Conservation (phyloP, 768 basidiomycete genomes). For the Tylopilus plumbeoviolaceoides region DNA sequence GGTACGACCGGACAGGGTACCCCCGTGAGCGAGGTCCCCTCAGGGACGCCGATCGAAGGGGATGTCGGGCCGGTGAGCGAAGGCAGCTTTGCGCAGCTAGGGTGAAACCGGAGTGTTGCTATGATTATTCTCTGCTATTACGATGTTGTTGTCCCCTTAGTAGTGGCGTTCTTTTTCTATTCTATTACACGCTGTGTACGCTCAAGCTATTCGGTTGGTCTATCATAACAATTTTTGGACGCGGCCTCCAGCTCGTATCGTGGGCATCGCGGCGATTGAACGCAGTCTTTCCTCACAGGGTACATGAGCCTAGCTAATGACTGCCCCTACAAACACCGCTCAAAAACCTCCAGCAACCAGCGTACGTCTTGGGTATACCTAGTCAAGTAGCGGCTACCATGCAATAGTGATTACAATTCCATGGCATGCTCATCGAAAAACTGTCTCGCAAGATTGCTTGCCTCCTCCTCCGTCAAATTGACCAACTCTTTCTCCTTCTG, state of each 20-base stretch:
- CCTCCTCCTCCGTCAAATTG: slow-evolving; percentile 6
- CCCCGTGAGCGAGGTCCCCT: slow-evolving; percentile 49
- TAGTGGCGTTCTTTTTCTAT: not conserved
- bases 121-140: slow-evolving; percentile 28
- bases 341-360: not conserved
- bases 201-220: slow-evolving; percentile 1
- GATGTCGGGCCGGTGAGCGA: slow-evolving; percentile 54
- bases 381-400: not conserved
- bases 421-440: slow-evolving; percentile 14
- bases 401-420: not conserved
- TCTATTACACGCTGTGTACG: slow-evolving; percentile 7
- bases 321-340: too few relatives aligned
- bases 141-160: slow-evolving; percentile 17
- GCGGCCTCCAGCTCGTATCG: not conserved
- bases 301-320: too few relatives aligned
- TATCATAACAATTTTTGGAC: slow-evolving; percentile 1
- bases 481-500: slow-evolving; percentile 11
- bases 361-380: not conserved
- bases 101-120: slow-evolving; percentile 20
- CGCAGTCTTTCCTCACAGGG: too few relatives aligned
- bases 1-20: slow-evolving; percentile 62
- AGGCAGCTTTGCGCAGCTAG: slow-evolving; percentile 51
- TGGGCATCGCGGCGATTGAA: not conserved
- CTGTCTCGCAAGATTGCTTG: slow-evolving; percentile 1
- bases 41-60: slow-evolving; percentile 42